Evolutionary conservation across 208 protist genomes (phyloP).

Genomic region (Herpetomonas muscarum): DNA sequence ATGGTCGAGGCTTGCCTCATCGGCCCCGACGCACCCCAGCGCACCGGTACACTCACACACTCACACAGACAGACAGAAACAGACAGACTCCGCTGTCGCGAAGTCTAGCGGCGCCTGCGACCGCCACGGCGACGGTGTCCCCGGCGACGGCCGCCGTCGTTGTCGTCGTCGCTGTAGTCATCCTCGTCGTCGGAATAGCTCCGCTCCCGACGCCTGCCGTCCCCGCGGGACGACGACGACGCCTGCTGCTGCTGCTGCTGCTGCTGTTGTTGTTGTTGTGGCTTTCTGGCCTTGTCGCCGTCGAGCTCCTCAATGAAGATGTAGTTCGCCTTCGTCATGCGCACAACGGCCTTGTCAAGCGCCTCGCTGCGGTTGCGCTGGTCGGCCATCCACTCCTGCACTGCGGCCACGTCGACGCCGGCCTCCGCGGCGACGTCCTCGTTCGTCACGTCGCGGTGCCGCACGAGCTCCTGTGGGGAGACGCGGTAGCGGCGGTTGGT

Average conservation of each 20-base stretch:
- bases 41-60: background rate
- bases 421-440: constrained; percentile 35
- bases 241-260: constrained; percentile 1
- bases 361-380: constrained; percentile 48
- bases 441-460: constrained; percentile 34
- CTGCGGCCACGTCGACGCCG: constrained; percentile 25
- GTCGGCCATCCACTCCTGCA: constrained; percentile 59
- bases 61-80: constrained; percentile 5
- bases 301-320: constrained; percentile 29
- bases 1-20: no score
- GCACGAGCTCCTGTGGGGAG: constrained; percentile 66
- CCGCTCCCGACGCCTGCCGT: constrained; percentile 1
- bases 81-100: background rate
- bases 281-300: background rate
- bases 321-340: constrained; percentile 51
- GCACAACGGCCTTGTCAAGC: constrained; percentile 56
- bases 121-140: background rate
- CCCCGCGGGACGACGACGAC: constrained; percentile 1
- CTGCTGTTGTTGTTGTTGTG: background rate
- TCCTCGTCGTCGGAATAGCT: constrained; percentile 3
- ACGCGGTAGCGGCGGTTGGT: constrained; percentile 51
- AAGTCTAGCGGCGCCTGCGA: background rate
- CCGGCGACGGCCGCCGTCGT: background rate
- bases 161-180: background rate
- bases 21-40: background rate